These are phyloP conservation scores for Skeletonema marinoi DNA, from an alignment of 108 stramenopile species.

Conservation along the genomic window DNA sequence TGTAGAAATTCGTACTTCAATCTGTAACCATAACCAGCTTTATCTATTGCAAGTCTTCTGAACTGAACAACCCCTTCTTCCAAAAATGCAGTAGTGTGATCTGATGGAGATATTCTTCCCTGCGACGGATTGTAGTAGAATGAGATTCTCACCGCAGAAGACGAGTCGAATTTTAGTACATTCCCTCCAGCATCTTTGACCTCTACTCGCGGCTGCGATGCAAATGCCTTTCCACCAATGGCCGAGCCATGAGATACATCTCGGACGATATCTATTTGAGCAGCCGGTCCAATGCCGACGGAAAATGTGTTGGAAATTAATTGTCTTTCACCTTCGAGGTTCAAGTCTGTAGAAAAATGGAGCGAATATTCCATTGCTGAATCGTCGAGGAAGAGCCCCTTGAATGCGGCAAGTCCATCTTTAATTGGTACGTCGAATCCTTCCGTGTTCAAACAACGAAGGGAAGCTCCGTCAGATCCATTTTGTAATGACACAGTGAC, in stretches of 20 bases:
- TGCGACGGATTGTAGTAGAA: slow-evolving; percentile 48
- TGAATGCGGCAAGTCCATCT: slow-evolving; percentile 38
- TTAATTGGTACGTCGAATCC: slow-evolving; percentile 15
- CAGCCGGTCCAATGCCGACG: slow-evolving; percentile 36
- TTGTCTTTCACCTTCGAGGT: slow-evolving; percentile 25
- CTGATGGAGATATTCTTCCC: slow-evolving; percentile 17
- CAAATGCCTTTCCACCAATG: slow-evolving; percentile 49
- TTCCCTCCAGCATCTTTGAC: slow-evolving; percentile 53
- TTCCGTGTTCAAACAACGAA: slow-evolving; percentile 11
- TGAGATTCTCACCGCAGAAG: slow-evolving; percentile 25
- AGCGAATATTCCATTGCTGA: slow-evolving; percentile 40
- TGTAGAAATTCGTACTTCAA: slow-evolving; percentile 30
- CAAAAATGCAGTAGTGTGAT: slow-evolving; percentile 22
- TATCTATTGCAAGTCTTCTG: slow-evolving; percentile 37
- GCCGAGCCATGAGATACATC: slow-evolving; percentile 39
- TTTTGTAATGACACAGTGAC: slow-evolving; percentile 29
- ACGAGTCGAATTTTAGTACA: slow-evolving; percentile 39
- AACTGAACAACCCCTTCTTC: slow-evolving; percentile 41
- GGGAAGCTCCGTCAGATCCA: slow-evolving; percentile 11
- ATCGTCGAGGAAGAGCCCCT: slow-evolving; percentile 38
- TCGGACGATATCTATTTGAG: slow-evolving; percentile 14
- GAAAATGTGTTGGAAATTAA: slow-evolving; percentile 39
- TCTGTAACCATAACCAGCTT: slow-evolving; percentile 44
- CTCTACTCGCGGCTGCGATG: slow-evolving; percentile 41
- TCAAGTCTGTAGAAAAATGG: slow-evolving; percentile 38